Evolutionary conservation across 2,329 filamentous ascomycete species (phyloP).

Genomic region (Amauroascus verrucosus): DNA sequence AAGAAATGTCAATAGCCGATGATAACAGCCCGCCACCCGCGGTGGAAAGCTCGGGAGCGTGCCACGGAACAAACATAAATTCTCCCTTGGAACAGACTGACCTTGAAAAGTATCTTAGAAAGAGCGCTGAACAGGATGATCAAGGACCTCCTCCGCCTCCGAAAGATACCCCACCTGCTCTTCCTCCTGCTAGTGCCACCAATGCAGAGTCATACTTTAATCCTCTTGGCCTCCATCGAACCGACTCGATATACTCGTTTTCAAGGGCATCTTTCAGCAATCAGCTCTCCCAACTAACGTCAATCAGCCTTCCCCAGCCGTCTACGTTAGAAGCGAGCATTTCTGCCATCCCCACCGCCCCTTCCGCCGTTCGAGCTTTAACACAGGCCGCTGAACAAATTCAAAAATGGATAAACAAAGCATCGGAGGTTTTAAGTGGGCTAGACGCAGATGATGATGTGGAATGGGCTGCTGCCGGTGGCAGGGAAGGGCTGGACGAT

Average conservation of each 20-base stretch:
- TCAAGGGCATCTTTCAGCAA: slow-evolving; percentile 86
- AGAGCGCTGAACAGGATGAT: slow-evolving; percentile 26
- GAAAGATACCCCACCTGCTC: slow-evolving; percentile 26
- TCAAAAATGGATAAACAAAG: slow-evolving; percentile 84
- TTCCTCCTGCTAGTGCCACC: slow-evolving; percentile 22
- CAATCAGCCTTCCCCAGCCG: slow-evolving; percentile 78
- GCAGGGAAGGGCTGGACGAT: slow-evolving; percentile 45
- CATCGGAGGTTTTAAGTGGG: slow-evolving; percentile 75
- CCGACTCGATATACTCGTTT: slow-evolving; percentile 86
- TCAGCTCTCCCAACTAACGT: slow-evolving; percentile 84
- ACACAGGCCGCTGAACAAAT: slow-evolving; percentile 88
- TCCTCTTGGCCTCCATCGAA: slow-evolving; percentile 44
- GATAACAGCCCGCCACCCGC: slow-evolving; percentile 4
- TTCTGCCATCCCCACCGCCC: slow-evolving; percentile 70
- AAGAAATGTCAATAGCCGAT: slow-evolving; percentile 12
- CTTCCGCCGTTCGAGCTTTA: slow-evolving; percentile 71
- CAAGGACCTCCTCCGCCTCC: slow-evolving; percentile 26
- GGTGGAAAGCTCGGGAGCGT: slow-evolving; percentile 13
- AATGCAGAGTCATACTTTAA: slow-evolving; percentile 36
- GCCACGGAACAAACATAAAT: slow-evolving; percentile 15
- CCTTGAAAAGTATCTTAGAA: slow-evolving; percentile 35
- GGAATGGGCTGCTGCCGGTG: slow-evolving; percentile 87
- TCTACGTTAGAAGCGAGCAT: slow-evolving; percentile 74
- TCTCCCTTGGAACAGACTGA: slow-evolving; percentile 27
- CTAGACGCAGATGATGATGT: slow-evolving; percentile 94